Base-by-base conservation (phyloP, 208 protist species). In the Blechomonas ayalai region DNA sequence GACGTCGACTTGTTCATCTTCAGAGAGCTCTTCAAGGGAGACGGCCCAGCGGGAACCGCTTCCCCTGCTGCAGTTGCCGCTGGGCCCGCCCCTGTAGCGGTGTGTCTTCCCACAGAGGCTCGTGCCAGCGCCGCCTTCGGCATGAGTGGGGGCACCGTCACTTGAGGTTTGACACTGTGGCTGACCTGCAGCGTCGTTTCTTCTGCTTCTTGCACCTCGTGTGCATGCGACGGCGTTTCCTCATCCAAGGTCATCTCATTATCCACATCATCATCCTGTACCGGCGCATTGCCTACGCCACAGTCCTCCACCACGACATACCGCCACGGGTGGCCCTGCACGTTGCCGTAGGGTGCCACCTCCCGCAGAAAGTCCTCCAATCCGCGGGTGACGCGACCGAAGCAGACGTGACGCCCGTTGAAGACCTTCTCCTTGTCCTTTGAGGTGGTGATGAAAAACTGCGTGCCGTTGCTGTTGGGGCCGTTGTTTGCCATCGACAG, bases 391-490 rank as follows among this genome's bases (percentile, higher is more conserved):
- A 87, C 62, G 2, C 69, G 68, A 0, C 80, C 83, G 40, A 89
- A 74, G 59, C 80, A 88, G 31, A 69, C 63, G 57, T 89, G 66
- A 3, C 73, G 56, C 10, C 77, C 76, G 43, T 78, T 89, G 46
- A 87, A 60, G 51, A 60, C 67, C 32, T 73, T 57, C 58, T 88
- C 79, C 13, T 84, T 36, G 1, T 20, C 26, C 7, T 52, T 42
- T 4, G 50, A 59, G 25, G 87, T 94, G 16, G 85, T 94, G 38
- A 97, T 90, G 65, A 95, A 97, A 49, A 97, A 97, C 76, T 97
- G 91, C 19, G 79, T 75, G 34, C 82, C 89, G 58, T 97, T 97
- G 39, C 71, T 96, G 73, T 95, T 90, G 25, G 77, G 82, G 2
- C 90, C 90, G 52, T 85, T 87, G 69, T 96, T 96, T 4, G 90